Evolutionary conservation across 306 rosid species (phyloP).

Genomic region (Astragalus membranaceus): DNA sequence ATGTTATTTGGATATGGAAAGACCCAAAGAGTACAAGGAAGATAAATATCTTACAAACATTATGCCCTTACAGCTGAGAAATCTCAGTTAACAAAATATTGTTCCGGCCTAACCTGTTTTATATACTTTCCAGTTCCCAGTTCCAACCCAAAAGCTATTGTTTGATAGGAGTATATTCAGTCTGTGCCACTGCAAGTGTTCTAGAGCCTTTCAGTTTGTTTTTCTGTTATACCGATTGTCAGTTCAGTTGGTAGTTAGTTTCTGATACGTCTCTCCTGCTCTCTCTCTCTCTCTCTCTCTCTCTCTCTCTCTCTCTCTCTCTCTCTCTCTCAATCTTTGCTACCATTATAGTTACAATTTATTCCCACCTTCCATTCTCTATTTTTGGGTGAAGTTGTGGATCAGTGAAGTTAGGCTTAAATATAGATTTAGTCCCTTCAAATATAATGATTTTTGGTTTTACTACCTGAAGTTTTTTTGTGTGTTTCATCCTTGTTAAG

Average conservation of each 20-base stretch:
- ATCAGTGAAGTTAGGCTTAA: not conserved
- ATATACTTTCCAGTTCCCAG: not conserved
- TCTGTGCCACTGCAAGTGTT: not conserved
- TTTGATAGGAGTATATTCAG: not conserved
- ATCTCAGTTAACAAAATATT: not conserved
- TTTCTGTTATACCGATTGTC: not conserved
- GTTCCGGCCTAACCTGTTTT: not conserved
- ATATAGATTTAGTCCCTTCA: too few relatives aligned
- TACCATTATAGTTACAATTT: too few relatives aligned
- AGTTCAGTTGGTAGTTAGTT: not conserved
- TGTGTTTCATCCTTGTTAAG: too few relatives aligned
- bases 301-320: not conserved
- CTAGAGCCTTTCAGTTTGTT: not conserved
- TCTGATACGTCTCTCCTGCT: not conserved
- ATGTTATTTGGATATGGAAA: not conserved
- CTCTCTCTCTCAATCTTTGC: not conserved
- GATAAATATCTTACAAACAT: not conserved
- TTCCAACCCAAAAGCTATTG: not conserved
- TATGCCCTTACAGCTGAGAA: not conserved
- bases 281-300: not conserved
- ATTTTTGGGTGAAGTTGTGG: not conserved
- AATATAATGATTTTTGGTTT: too few relatives aligned
- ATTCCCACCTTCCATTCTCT: not conserved
- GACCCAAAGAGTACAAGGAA: not conserved
- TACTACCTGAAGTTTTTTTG: too few relatives aligned